Base-by-base conservation (phyloP, 805 yeast species). In the Blastobotrys terrestris region DNA sequence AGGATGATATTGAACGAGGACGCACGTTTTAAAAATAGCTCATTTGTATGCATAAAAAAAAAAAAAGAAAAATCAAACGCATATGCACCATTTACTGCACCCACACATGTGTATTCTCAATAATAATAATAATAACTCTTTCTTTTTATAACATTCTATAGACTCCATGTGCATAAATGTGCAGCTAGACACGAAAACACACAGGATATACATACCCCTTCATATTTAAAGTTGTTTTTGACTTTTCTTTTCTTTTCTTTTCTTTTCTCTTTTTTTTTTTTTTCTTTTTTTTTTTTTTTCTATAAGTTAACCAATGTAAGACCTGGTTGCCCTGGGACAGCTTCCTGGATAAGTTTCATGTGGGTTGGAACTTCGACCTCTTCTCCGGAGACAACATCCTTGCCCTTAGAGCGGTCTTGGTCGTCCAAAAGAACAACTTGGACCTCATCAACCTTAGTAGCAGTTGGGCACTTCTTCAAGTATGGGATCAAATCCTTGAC, bases 241-340 rank as follows among this genome's bases (percentile, higher is more conserved):
- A n/a, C n/a, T n/a, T n/a, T n/a, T n/a, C n/a, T n/a, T n/a, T n/a
- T n/a, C n/a, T n/a, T n/a, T n/a, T n/a, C n/a, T n/a, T n/a, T n/a
- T n/a, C n/a, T n/a, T n/a, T n/a, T n/a, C n/a, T n/a, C n/a, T 22
- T 21, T 13, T 13, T 44, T 8, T 6, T 43, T 7, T 44, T 21
- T 44, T 13, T n/a, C 15, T 4, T 45, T 11, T 22, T 19, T n/a
- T 26, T 26, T 22, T 15, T n/a, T 4, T 45, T 22, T 11, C 22
- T 59, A 77, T 46, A 84, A 65, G 70, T 91, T 91, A 60, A 73
- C 80, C 58, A 92, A 77, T 57, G 82, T 70, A 63, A 92, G 81
- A 63, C 96, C 97, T 40, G 99, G 98, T 60, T 80, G 79, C 56
- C 98, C 98, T 47, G 99, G 99, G 58, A 87, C 84, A 22, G 98